Evolutionary conservation across 2,329 filamentous ascomycete species (phyloP), one percentile per base, ranked within the genome.

Genomic region (Myriangium duriaei): DNA sequence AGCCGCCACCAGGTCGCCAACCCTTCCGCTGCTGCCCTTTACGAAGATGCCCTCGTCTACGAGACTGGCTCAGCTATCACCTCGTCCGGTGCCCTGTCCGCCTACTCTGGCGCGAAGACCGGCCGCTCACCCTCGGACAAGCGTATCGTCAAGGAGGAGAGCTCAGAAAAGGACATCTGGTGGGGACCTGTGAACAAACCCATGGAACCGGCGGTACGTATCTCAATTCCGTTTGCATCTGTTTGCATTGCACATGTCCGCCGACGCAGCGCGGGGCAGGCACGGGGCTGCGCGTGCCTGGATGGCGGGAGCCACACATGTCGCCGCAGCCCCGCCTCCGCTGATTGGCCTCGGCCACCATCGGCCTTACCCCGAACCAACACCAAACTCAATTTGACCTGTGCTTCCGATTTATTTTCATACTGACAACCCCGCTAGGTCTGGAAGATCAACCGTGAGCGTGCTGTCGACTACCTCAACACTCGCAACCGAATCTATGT

Each of bases 171-270:
- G 41, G 77, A 98, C 45, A 74, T 98, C 56, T 98, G 91, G 91
- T 96, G 91, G 91, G 91, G 91, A 56, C 88, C 91, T 40, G 91
- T 98, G 51, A 98, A 98, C 74, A 96, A 96, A 76, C 83, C 88
- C 59, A 98, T 98, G 91, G 79, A 76, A 51, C 76, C 86, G 53
- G 87, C 96, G 63, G 91, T 96, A 80, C 77, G 83, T 68, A 11
- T 26, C 7, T n/a, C 21, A 7, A 7, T 32, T 32, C 16, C 21
- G 13, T 37, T 31, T 18, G 7, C 7, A 3, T 17, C 29, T 12
- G 30, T 10, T 5, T 38, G 5, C 14, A 14, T 14, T 34, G 11
- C 32, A 34, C 12, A 5, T 15, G 13, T 12, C 13, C 7, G 21
- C 21, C n/a, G 21, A 26, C 7, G 7, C 7, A 11, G 21, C 21